phyloP scores from a whole-genome alignment of 129 eudicot species.

The Rutidosis leptorrhynchoides region DNA sequence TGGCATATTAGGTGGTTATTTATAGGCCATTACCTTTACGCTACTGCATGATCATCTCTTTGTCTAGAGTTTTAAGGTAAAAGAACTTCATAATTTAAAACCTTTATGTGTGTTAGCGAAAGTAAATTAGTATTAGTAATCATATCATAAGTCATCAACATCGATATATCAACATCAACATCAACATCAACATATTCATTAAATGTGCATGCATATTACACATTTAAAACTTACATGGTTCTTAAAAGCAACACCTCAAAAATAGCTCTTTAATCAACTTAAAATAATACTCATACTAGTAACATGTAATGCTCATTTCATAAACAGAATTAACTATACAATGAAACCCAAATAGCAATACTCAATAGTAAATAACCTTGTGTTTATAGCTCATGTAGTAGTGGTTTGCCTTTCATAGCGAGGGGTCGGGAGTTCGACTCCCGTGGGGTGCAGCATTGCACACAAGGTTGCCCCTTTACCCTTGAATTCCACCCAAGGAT shows the following conservation, averaged over 20 bases:
- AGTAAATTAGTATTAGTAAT: not conserved
- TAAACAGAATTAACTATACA: slow-evolving; percentile 19
- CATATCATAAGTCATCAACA: not conserved
- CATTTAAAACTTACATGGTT: not conserved
- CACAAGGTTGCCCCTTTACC: too few relatives aligned
- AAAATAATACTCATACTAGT: slow-evolving; percentile 3
- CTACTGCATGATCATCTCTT: not conserved
- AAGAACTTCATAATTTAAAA: not conserved
- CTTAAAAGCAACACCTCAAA: slow-evolving; percentile 4
- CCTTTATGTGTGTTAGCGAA: not conserved
- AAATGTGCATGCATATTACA: not conserved
- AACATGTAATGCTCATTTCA: not conserved
- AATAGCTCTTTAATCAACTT: too few relatives aligned
- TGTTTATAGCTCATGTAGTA: too few relatives aligned
- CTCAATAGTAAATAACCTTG: too few relatives aligned
- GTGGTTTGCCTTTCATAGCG: too few relatives aligned
- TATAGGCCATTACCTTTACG: not conserved
- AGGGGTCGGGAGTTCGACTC: too few relatives aligned
- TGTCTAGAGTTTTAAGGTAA: not conserved
- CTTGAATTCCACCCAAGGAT: too few relatives aligned
- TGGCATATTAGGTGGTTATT: not conserved
- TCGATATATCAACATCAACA: not conserved
- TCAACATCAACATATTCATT: too few relatives aligned
- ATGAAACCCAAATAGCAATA: not conserved
- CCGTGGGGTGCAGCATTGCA: too few relatives aligned